phyloP scores from a whole-genome alignment of 2,329 filamentous ascomycete species.

The Plenodomus lindquistii region DNA sequence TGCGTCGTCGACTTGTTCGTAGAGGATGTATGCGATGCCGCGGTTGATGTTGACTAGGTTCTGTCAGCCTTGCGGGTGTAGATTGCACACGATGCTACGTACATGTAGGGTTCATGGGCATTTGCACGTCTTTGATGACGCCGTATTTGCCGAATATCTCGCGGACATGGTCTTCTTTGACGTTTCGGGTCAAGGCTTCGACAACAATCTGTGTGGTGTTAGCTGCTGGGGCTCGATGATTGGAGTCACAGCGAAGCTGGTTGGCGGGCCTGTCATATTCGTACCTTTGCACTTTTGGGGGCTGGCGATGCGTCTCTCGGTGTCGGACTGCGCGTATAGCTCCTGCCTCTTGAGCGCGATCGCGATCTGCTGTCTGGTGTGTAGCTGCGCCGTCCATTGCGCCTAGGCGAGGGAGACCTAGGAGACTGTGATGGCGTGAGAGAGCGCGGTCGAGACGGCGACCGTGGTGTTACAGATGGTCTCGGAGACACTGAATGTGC shows the following conservation, averaged over 20 bases:
- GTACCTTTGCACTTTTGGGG: conserved; percentile 46
- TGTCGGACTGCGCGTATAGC: conserved; percentile 40
- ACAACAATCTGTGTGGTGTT: conserved; percentile 74
- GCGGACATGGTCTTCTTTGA: conserved; percentile 82
- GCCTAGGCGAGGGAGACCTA: conserved; percentile 31
- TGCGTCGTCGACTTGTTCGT: conserved; percentile 73
- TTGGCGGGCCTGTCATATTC: neutral
- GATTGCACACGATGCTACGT: conserved; percentile 41
- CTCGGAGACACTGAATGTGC: conserved; percentile 36
- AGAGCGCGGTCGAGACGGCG: conserved; percentile 42
- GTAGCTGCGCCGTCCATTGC: conserved; percentile 43
- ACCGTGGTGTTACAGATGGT: conserved; percentile 45
- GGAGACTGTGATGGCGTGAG: conserved; percentile 35
- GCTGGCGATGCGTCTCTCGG: conserved; percentile 39
- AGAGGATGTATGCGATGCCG: conserved; percentile 92
- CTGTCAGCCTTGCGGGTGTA: conserved; percentile 7
- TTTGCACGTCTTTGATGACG: conserved; percentile 80
- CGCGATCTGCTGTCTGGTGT: conserved; percentile 33
- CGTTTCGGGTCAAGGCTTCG: conserved; percentile 93
- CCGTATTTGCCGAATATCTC: conserved; percentile 95
- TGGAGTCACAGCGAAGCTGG: neutral
- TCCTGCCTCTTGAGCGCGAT: conserved; percentile 38
- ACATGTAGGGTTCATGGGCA: conserved; percentile 89
- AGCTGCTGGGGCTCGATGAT: neutral
- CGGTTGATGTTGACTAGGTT: conserved; percentile 81